Conservation (phyloP, 1,284 basidiomycete species). For the Leucoagaricus sp. region DNA sequence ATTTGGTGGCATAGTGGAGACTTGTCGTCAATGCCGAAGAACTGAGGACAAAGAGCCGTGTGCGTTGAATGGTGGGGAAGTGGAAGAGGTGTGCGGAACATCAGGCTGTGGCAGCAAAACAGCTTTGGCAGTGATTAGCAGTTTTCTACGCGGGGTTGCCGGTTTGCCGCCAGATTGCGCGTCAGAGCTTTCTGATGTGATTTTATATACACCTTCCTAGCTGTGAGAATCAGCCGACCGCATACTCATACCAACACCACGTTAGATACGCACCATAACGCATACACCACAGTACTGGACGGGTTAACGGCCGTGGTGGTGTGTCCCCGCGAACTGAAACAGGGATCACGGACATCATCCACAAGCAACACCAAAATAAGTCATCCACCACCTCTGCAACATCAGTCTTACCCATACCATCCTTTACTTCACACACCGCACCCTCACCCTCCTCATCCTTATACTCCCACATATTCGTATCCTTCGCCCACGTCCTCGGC, state of each 20-base stretch:
- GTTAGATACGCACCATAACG: conserved; percentile 23
- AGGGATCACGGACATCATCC: conserved; percentile 15
- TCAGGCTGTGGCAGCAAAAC: no score
- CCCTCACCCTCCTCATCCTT: conserved; percentile 22
- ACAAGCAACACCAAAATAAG: conserved; percentile 15
- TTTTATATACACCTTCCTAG: no score
- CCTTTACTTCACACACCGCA: conserved; percentile 17
- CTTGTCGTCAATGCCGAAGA: no score
- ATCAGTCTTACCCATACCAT: conserved; percentile 17
- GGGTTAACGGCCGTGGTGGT: conserved; percentile 24
- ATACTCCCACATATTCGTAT: conserved; percentile 26
- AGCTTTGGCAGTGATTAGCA: no score
- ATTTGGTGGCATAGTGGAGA: no score
- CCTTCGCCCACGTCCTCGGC: conserved; percentile 28
- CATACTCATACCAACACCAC: conserved; percentile 29
- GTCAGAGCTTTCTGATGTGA: no score
- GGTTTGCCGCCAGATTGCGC: no score
- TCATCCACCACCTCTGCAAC: conserved; percentile 8
- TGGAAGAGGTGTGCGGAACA: no score
- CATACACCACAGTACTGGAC: conserved; percentile 23
- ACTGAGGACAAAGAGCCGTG: no score
- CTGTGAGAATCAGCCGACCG: no score
- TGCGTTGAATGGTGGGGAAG: no score
- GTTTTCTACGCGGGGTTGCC: no score
- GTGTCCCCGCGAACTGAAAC: conserved; percentile 16